Evolutionary conservation across 176 grass and related monocot genomes (phyloP).

Genomic region (Bothriochloa decipiens): DNA sequence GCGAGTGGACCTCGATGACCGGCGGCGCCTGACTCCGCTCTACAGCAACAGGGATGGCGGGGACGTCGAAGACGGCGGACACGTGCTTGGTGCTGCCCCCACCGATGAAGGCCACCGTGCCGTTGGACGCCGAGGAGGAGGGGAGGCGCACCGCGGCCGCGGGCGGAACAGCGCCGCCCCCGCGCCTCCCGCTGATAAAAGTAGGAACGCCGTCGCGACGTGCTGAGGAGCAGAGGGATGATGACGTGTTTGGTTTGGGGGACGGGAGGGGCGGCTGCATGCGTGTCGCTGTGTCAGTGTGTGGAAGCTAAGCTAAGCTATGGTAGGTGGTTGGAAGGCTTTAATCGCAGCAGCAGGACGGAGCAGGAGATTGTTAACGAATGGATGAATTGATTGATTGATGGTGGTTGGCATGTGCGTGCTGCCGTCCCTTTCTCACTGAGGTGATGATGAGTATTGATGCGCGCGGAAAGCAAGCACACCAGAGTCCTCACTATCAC

Average conservation of each 20-base stretch:
- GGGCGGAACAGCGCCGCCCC: slow-evolving; percentile 60
- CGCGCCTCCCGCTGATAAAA: slow-evolving; percentile 32
- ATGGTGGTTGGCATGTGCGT: neutral
- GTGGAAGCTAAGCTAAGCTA: neutral
- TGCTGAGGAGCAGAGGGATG: slow-evolving; percentile 18
- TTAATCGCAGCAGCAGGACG: neutral
- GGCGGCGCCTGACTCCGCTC: neutral
- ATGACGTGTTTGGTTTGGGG: neutral
- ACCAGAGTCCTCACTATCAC: no score
- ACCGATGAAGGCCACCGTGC: no score
- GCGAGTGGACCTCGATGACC: slow-evolving; percentile 77
- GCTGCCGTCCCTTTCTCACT: no score
- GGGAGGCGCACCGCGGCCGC: no score
- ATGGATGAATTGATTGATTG: no score
- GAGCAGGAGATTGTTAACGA: neutral
- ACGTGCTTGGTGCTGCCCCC: slow-evolving; percentile 65
- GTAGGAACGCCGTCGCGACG: slow-evolving; percentile 56
- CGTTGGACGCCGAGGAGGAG: no score
- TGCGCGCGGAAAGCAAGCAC: no score
- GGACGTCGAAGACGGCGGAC: slow-evolving; percentile 71
- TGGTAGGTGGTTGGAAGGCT: neutral
- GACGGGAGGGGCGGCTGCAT: neutral
- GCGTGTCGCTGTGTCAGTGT: neutral
- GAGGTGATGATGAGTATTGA: no score
- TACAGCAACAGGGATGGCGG: slow-evolving; percentile 50